phyloP scores from a whole-genome alignment of 345 rosid genomes.

The Toxicodendron radicans region DNA sequence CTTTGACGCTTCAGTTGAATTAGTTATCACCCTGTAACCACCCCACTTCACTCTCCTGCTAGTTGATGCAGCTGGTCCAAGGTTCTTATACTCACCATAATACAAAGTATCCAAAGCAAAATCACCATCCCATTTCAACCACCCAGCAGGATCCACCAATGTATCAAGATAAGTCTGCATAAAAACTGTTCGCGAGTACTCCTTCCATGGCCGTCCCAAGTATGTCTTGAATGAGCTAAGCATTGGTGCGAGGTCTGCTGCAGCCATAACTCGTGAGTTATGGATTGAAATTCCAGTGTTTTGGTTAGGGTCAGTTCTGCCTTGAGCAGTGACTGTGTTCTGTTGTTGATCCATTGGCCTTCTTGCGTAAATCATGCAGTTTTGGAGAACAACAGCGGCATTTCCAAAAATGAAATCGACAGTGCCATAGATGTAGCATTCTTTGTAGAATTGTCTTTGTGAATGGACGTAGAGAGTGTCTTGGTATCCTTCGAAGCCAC shows the following conservation, averaged over 20 bases:
- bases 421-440: constrained; percentile 79
- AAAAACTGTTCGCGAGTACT: constrained; percentile 63
- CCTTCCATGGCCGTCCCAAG: constrained; percentile 86
- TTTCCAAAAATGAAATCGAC: constrained; percentile 93
- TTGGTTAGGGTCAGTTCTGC: constrained; percentile 79
- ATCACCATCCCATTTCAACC: constrained; percentile 78
- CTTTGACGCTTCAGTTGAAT: constrained; percentile 53
- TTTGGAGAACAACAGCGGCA: constrained; percentile 76
- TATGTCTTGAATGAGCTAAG: constrained; percentile 51
- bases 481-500: constrained; percentile 80
- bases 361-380: constrained; percentile 73
- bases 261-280: constrained; percentile 68
- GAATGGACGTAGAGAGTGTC: constrained; percentile 86
- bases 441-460: constrained; percentile 80
- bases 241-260: constrained; percentile 66
- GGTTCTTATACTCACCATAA: constrained; percentile 74
- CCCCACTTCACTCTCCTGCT: constrained; percentile 67
- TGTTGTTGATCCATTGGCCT: constrained; percentile 66
- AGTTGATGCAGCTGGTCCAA: constrained; percentile 66
- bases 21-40: constrained; percentile 64
- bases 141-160: constrained; percentile 66
- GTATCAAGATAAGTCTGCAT: constrained; percentile 59
- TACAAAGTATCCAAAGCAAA: constrained; percentile 69
- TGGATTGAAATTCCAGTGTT: constrained; percentile 86
- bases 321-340: constrained; percentile 78